Evolutionary conservation across 306 rosid genomes (phyloP).

Genomic region (Oxytropis ochrocephala): DNA sequence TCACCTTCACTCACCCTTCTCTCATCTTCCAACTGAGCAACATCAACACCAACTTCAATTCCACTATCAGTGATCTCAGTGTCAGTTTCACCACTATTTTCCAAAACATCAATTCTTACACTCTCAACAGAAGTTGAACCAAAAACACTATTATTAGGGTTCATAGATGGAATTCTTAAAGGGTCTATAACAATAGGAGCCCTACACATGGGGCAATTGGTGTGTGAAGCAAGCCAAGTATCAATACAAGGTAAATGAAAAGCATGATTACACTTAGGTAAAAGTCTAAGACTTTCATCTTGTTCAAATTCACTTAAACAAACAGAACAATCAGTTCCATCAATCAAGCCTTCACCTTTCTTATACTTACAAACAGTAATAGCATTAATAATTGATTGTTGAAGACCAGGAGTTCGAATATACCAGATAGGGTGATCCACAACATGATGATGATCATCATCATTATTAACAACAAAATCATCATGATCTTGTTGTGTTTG

Average conservation of each 20-base stretch:
- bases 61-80: background rate
- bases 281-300: conserved; percentile 59
- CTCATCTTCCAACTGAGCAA: background rate
- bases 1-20: conserved; percentile 13
- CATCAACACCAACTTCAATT: no score
- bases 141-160: conserved; percentile 4
- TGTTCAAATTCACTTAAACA: conserved; percentile 73
- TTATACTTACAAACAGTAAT: conserved; percentile 58
- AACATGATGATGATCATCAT: conserved; percentile 46
- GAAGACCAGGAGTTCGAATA: conserved; percentile 71
- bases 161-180: conserved; percentile 4
- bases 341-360: conserved; percentile 60
- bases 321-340: conserved; percentile 79
- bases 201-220: conserved; percentile 82
- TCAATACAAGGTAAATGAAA: conserved; percentile 82
- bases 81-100: background rate
- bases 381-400: conserved; percentile 43
- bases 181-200: conserved; percentile 48
- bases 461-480: conserved; percentile 29
- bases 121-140: conserved; percentile 18
- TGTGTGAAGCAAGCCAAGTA: conserved; percentile 86
- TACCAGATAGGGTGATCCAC: conserved; percentile 80
- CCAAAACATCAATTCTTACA: conserved; percentile 1
- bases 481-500: conserved; percentile 14
- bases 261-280: conserved; percentile 87